Percentiles rank a stretch among this genome's conserved stretches.
phyloP scores from a whole-genome alignment of 805 yeast species.

The Scheffersomyces spartinae region DNA sequence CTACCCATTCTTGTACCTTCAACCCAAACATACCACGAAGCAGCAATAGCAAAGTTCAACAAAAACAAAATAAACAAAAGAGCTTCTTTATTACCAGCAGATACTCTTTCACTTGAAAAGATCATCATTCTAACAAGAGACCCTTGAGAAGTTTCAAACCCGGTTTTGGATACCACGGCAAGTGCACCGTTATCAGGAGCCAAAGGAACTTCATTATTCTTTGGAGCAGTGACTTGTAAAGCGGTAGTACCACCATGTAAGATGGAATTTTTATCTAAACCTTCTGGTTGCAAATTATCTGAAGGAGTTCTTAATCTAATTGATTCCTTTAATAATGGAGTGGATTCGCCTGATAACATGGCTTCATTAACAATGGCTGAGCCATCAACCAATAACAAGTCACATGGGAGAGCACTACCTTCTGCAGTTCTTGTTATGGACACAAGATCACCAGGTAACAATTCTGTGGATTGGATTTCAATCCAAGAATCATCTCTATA shows the following conservation, averaged over 20 bases:
- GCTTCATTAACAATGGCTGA: slow-evolving; percentile 96
- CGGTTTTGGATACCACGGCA: slow-evolving; percentile 84
- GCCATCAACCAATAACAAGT: slow-evolving; percentile 75
- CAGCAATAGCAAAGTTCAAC: slow-evolving; percentile 84
- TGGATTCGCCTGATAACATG: slow-evolving; percentile 97
- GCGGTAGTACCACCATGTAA: slow-evolving; percentile 96
- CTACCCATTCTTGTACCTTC: slow-evolving; percentile 96
- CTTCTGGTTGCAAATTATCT: slow-evolving; percentile 62
- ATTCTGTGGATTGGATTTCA: slow-evolving; percentile 54
- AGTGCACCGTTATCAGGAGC: slow-evolving; percentile 91
- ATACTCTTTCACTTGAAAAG: slow-evolving; percentile 90
- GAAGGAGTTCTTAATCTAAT: slow-evolving; percentile 67
- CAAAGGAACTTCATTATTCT: slow-evolving; percentile 35
- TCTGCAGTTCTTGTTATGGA: slow-evolving; percentile 82
- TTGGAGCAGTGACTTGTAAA: slow-evolving; percentile 75
- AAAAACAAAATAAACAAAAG: slow-evolving; percentile 84
- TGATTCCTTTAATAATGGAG: slow-evolving; percentile 91
- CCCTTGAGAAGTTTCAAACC: slow-evolving; percentile 98
- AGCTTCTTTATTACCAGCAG: slow-evolving; percentile 92
- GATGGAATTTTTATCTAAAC: slow-evolving; percentile 78
- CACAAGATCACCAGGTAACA: slow-evolving; percentile 87
- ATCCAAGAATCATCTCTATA: slow-evolving; percentile 64
- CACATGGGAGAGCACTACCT: slow-evolving; percentile 91
- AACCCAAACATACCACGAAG: slow-evolving; percentile 96
- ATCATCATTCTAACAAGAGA: slow-evolving; percentile 96